These are phyloP conservation scores for Leucocoprinus sp. DNA, from an alignment of 768 basidiomycete genomes.

Conservation along the genomic window DNA sequence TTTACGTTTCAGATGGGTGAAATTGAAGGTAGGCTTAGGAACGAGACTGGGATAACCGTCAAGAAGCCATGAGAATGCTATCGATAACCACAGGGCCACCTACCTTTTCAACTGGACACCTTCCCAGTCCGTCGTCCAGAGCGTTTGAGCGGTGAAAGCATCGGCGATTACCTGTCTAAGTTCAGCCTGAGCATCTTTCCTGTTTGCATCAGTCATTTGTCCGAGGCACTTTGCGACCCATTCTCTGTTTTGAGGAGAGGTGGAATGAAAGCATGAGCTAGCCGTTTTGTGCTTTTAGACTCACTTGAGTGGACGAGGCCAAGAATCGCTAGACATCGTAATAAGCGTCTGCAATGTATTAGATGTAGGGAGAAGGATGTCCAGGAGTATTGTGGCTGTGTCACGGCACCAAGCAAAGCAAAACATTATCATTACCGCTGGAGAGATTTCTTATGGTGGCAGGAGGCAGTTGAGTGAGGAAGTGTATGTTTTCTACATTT, in stretches of 20 bases:
- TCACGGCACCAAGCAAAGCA: too few species aligned
- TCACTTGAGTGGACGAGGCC: constrained; percentile 77
- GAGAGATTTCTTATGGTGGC: too few species aligned
- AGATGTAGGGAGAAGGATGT: background rate
- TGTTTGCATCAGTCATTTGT: constrained; percentile 84
- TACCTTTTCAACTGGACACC: constrained; percentile 84
- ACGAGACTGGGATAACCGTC: constrained; percentile 37
- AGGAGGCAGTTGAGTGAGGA: too few species aligned
- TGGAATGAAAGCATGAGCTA: background rate
- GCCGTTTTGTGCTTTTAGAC: constrained; percentile 14
- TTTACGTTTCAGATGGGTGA: constrained; percentile 62
- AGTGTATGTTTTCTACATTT: too few species aligned
- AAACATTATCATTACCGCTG: too few species aligned
- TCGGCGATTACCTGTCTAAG: constrained; percentile 95
- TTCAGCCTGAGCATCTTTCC: constrained; percentile 84
- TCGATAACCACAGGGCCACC: background rate
- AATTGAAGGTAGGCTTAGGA: constrained; percentile 46
- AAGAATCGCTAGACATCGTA: constrained; percentile 66
- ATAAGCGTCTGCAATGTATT: background rate
- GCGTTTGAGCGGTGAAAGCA: constrained; percentile 72
- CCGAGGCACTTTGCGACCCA: constrained; percentile 94
- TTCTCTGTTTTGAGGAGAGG: constrained; percentile 43
- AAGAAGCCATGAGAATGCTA: background rate
- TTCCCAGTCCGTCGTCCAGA: constrained; percentile 94
- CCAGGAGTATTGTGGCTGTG: too few species aligned